These are phyloP conservation scores for Vigna radiata DNA, from an alignment of 306 rosid species.

Conservation along the genomic window DNA sequence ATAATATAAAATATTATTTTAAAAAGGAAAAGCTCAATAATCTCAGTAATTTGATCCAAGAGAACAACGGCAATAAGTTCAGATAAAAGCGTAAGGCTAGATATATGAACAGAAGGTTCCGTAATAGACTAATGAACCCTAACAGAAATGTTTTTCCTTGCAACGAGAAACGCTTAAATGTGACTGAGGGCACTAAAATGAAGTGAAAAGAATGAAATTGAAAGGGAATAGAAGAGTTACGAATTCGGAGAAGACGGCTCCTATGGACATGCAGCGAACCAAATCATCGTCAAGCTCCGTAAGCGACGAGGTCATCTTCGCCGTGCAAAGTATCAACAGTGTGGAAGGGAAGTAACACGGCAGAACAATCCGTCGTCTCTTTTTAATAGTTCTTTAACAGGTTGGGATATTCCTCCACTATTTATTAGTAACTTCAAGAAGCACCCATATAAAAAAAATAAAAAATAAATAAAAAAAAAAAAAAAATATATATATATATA, in stretches of 20 bases:
- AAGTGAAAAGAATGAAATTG: not conserved
- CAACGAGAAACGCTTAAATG: not conserved
- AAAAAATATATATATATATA: too few species aligned
- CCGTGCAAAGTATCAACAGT: constrained; percentile 6
- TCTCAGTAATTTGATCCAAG: not conserved
- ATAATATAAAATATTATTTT: not conserved
- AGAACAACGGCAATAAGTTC: not conserved
- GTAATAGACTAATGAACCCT: not conserved
- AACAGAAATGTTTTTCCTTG: not conserved
- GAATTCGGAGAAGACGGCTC: constrained; percentile 90
- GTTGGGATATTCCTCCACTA: not conserved
- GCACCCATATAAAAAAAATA: not conserved
- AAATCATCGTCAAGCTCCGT: constrained; percentile 76
- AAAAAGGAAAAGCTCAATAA: not conserved
- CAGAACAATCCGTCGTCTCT: not conserved
- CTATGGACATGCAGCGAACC: constrained; percentile 82
- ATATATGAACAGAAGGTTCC: not conserved
- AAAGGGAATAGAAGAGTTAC: constrained; percentile 48
- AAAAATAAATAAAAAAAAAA: too few species aligned
- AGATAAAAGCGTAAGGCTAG: not conserved
- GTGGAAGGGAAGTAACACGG: not conserved
- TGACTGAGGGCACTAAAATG: not conserved
- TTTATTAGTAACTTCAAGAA: not conserved
- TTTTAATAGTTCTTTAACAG: not conserved
- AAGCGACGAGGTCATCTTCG: constrained; percentile 57